Evolutionary conservation across 2,329 filamentous ascomycete genomes (phyloP), one percentile per base, ranked within the genome.

Genomic region (Drechslerella stenobrocha): DNA sequence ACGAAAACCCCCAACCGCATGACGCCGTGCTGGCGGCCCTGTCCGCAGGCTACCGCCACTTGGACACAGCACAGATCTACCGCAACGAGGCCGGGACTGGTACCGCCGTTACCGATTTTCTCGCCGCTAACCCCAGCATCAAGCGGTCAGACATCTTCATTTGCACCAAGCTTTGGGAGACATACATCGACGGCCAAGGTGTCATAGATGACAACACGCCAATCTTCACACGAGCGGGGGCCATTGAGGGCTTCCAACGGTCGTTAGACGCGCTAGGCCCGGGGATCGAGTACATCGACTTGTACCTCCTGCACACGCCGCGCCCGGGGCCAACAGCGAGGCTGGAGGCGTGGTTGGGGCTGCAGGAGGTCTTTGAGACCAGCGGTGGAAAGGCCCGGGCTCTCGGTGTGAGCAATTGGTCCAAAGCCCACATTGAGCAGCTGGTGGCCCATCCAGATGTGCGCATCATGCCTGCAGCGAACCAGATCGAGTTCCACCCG

Each of bases 401-500:
- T 69, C 28, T 87, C 15, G 89, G 89, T 0, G 87, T 93, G 0
- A 89, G 85, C 73, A 93, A 93, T 76, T 93, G 83, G 74, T 89
- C 88, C 0, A 87, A 51, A 44, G 83, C 83, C 18, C 70, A 87
- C 82, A 81, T 90, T 51, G 82, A 88, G 70, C 87, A 90, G 74
- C 77, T 90, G 11, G 22, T 67, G 8, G 32, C 55, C n/a, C 42
- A 60, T 46, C 34, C 37, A n/a, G 28, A 48, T 9, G 63, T 67
- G 15, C 7, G 81, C 71, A 75, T 87, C 44, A 75, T 78, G 6
- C 88, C 88, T 0, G 83, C 84, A 1, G 83, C 92, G 50, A 92
- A 92, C 73, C 89, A 93, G 77, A 86, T 91, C 72, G 87, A 92
- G 75, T 82, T 91, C 1, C 88, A 92, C 69, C 88, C 88, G 0